Conservation (phyloP, 192 early-diverging fungal species). For the Gaertneriomyces semiglobifer region DNA sequence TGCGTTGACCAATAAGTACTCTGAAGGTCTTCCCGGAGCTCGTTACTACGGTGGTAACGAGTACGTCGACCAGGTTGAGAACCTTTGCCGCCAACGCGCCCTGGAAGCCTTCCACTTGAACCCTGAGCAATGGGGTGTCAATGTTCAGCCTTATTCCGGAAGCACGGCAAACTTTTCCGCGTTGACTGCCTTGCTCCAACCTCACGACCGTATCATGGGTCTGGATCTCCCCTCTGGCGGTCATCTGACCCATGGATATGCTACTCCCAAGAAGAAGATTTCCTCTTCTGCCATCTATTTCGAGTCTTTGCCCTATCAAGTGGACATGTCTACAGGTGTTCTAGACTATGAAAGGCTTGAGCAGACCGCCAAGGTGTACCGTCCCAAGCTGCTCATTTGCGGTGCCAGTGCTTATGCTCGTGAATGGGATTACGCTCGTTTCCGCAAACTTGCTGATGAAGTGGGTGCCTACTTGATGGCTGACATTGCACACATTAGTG, state of each 20-base stretch:
- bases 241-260: constrained; percentile 99
- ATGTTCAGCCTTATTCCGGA: constrained; percentile 99
- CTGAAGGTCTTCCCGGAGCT: constrained; percentile 97
- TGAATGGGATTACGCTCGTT: constrained; percentile 96
- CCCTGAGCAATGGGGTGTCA: constrained; percentile 94
- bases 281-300: constrained; percentile 99
- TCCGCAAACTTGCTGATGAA: constrained; percentile 95
- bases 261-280: constrained; percentile 99
- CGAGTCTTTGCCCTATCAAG: constrained; percentile 98
- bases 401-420: constrained; percentile 98
- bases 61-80: constrained; percentile 93
- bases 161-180: constrained; percentile 97
- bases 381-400: constrained; percentile 97
- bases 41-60: constrained; percentile 99
- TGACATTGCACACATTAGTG: constrained; percentile 99
- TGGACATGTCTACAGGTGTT: constrained; percentile 79
- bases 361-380: constrained; percentile 88
- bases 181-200: constrained; percentile 89
- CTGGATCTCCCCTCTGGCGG: constrained; percentile 98
- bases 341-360: constrained; percentile 96
- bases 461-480: constrained; percentile 94
- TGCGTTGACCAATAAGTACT: constrained; percentile 99
- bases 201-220: constrained; percentile 99
- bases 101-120: constrained; percentile 88
- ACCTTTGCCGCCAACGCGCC: constrained; percentile 93